Base-by-base conservation (phyloP, 2,329 filamentous ascomycete species). In the Fusarium fujikuroi region DNA sequence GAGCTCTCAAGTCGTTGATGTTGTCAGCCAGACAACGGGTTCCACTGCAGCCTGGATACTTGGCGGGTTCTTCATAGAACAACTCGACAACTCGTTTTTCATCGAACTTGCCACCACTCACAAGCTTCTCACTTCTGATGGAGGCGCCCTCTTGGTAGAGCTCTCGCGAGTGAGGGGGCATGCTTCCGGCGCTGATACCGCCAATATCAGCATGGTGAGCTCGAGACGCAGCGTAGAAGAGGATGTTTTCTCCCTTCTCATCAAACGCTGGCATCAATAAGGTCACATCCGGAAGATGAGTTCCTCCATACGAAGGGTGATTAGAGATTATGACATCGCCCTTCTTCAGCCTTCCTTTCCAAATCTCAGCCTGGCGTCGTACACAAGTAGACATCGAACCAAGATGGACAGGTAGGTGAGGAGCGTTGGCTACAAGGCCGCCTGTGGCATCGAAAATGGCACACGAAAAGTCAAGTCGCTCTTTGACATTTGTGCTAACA, bases 171-270 rank as follows among this genome's bases (percentile, higher is more conserved):
- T 93, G 89, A 9, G 92, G 91, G 1, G 93, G 93, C 93, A 95
- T 95, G 5, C 91, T 93, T 0, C 93, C 93, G 0, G 93, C 93
- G 2, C 94, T 86, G 52, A 95, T 94, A 14, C 93, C 93, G 18
- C 93, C 93, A 73, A 95, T 95, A 76, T 95, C 93, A n/a, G 93
- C 93, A 76, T 95, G 93, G 76, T 95, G 93, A 1, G 93, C 93
- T 61, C 93, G 88, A 7, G 92, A 94, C 0, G 93, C 93, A 3
- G 94, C 93, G 73, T 95, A 95, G 81, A 95, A 95, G 57, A 95
- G 88, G 60, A 95, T 94, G 4, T 92, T 88, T 56, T 92, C 88
- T 7, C 90, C 90, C 43, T 80, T 80, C 7, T 81, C 79, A 60
- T 90, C 91, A 82, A 95, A 95, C 0, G 93, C 92, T 0, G 93